A percentile compares a stretch with the other conserved stretches of the same genome.
Conservation (phyloP, 2,329 filamentous ascomycete genomes). For the Cercospora sesami region DNA sequence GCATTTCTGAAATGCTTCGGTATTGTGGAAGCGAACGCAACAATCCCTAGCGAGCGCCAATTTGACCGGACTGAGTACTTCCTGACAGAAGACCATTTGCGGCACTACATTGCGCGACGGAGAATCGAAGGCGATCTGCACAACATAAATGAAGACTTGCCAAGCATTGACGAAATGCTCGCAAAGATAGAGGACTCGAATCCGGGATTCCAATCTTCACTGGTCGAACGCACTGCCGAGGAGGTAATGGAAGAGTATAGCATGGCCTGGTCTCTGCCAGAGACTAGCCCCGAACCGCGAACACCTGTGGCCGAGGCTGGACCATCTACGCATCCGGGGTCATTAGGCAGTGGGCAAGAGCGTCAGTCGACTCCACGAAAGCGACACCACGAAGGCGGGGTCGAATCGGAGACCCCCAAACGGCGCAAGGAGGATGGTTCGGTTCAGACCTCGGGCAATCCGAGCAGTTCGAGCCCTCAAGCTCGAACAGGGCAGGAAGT, state of each 20-base stretch:
- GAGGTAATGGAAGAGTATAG: neutral
- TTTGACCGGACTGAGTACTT: conserved; percentile 17
- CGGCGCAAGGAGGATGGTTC: neutral
- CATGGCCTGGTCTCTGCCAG: neutral
- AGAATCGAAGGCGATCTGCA: neutral
- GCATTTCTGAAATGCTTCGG: conserved; percentile 21
- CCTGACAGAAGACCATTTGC: neutral
- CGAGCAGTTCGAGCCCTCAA: neutral
- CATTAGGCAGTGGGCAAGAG: neutral
- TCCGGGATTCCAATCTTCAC: neutral
- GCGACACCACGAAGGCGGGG: neutral
- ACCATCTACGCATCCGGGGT: neutral
- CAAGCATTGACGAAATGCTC: neutral
- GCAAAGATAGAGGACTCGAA: neutral
- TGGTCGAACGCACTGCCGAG: neutral
- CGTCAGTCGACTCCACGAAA: neutral
- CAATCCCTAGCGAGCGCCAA: conserved; percentile 1
- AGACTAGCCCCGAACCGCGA: neutral
- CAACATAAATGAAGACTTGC: neutral
- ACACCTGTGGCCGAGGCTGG: neutral
- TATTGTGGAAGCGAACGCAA: neutral
- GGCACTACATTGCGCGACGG: neutral
- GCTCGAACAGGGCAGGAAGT: neutral
- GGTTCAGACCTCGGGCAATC: neutral
- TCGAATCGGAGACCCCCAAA: neutral